phyloP scores from a whole-genome alignment of 805 yeast species.

The Myxozyma mucilagina region DNA sequence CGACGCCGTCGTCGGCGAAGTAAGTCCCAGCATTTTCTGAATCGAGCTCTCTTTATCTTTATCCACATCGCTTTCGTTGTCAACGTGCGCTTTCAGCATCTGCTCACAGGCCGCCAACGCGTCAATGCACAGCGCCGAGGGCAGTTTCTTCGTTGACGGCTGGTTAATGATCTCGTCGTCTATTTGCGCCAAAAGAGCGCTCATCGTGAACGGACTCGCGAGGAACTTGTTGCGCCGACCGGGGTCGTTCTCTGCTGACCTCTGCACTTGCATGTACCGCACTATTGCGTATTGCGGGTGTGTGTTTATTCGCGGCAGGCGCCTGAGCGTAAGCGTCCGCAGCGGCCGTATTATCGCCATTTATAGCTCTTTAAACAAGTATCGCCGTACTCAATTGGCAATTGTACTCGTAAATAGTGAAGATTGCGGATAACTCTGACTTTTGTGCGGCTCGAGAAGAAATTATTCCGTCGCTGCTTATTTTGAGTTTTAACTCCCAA shows the following conservation, averaged over 20 bases:
- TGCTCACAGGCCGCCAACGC: constrained; percentile 21
- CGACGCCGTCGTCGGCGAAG: constrained; percentile 5
- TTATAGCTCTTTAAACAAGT: too few relatives aligned
- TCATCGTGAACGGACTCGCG: constrained; percentile 12
- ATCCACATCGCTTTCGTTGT: not conserved
- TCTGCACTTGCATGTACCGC: not conserved
- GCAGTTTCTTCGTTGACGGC: not conserved
- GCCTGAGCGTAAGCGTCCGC: not conserved
- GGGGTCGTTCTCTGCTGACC: constrained; percentile 10
- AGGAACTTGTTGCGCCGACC: constrained; percentile 3
- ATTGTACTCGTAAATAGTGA: too few relatives aligned
- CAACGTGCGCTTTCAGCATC: not conserved
- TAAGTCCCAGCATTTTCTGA: not conserved
- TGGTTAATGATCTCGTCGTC: constrained; percentile 7
- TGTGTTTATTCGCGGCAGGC: not conserved
- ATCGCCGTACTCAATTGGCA: too few relatives aligned
- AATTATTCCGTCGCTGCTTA: too few relatives aligned
- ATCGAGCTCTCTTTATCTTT: not conserved
- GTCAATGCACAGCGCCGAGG: constrained; percentile 8
- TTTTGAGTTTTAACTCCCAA: too few relatives aligned
- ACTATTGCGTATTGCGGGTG: not conserved
- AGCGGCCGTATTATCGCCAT: not conserved
- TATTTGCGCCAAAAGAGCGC: not conserved
- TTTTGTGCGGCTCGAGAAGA: too few relatives aligned
- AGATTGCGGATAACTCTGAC: too few relatives aligned